Evolutionary conservation across 331 rosid genomes (phyloP), one percentile per base, ranked within the genome.

Genomic region (Phaseolus coccineus): DNA sequence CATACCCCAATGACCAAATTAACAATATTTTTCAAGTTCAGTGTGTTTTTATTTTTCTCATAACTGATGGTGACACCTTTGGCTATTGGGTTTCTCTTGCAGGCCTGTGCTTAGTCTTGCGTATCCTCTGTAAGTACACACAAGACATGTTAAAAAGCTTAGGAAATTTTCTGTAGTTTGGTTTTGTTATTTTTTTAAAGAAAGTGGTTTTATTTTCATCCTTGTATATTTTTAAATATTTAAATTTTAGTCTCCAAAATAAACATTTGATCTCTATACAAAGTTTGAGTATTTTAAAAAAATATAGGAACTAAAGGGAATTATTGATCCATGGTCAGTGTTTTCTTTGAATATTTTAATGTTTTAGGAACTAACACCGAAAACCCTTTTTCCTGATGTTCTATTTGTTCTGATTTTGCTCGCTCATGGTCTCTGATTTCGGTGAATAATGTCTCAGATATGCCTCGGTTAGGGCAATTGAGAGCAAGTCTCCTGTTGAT

Each of bases 71-170:
- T 77, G 59, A 52, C n/a, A 39, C 71, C 28, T 35, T 63, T 30
- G 14, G 19, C 46, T 64, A 61, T 80, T 81, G 76, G 77, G 75
- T 71, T 77, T 80, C 68, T 59, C 4, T 72, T 85, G 86, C 99
- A 96, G 99, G 92, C 99, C 99, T 58, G 88, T 96, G 83, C 75
- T 96, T 69, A 91, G 96, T 81, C 97, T 93, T 82, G 98, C 86
- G 62, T 96, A 93, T 90, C 99, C 99, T 82, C 86, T 96, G 99
- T 96, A 86, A 93, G 98, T 79, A 48, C 53, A 25, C 55, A 69
- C 61, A 8, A 22, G 12, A 56, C 48, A 46, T 59, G n/a, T 55
- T 56, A 30, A 22, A 22, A 8, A 57, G 19, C 30, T 35, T 50
- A 58, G 37, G 37, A 14, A 61, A 14, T 12, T 28, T 13, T 28